Evolutionary conservation across 2,329 filamentous ascomycete species (phyloP).

Genomic region (Fonsecaea monophora): DNA sequence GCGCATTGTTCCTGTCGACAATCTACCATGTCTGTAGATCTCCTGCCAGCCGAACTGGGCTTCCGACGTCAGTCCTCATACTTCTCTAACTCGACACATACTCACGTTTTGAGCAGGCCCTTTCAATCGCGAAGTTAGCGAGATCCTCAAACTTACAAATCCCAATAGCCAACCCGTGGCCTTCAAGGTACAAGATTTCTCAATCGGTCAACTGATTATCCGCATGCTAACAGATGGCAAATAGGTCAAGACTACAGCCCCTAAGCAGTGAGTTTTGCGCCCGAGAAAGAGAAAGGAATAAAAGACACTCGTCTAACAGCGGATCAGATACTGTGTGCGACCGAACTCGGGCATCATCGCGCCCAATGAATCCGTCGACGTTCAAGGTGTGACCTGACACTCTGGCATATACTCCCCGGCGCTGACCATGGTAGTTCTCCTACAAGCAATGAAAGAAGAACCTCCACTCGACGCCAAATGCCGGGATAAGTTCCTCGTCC

Average conservation of each 20-base stretch:
- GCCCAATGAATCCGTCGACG: slow-evolving; percentile 85
- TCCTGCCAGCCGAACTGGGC: slow-evolving; percentile 87
- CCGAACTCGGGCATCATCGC: slow-evolving; percentile 97
- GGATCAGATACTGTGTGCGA: slow-evolving; percentile 87
- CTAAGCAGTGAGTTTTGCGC: slow-evolving; percentile 80
- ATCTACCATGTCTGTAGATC: slow-evolving; percentile 86
- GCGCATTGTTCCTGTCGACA: slow-evolving; percentile 22
- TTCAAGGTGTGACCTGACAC: slow-evolving; percentile 70
- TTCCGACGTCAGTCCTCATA: slow-evolving; percentile 74
- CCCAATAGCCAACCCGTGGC: slow-evolving; percentile 64
- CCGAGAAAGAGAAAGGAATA: not conserved
- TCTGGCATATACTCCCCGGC: not conserved
- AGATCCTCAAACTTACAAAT: slow-evolving; percentile 66
- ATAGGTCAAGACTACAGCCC: slow-evolving; percentile 97
- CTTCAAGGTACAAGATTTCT: slow-evolving; percentile 60
- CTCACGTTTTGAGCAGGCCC: slow-evolving; percentile 57
- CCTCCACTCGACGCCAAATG: slow-evolving; percentile 85
- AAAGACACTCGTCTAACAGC: slow-evolving; percentile 39
- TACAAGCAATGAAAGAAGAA: slow-evolving; percentile 98
- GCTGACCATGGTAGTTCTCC: slow-evolving; percentile 68
- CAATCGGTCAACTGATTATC: slow-evolving; percentile 12
- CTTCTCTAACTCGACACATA: slow-evolving; percentile 18
- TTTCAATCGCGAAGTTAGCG: slow-evolving; percentile 69
- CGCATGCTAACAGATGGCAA: slow-evolving; percentile 27
- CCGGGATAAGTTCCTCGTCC: slow-evolving; percentile 96